Percentiles rank a stretch among this genome's conserved stretches.
Evolutionary conservation across 192 early-diverging fungal genomes (phyloP).

Genomic region (Diversispora epigaea): DNA sequence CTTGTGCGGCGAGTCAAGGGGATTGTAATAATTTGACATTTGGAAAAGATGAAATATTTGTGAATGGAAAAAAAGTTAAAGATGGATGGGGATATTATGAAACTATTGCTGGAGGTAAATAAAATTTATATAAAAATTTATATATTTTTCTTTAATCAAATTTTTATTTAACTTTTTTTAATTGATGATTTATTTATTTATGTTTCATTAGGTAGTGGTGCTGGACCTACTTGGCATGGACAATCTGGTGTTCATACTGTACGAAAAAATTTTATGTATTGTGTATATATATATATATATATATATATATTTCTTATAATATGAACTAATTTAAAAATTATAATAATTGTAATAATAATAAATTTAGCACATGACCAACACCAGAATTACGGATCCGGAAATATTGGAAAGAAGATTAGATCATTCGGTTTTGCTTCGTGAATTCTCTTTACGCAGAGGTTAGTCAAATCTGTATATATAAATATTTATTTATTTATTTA

Average conservation of each 20-base stretch:
- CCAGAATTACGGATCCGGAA: conserved; percentile 95
- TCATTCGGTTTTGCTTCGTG: conserved; percentile 77
- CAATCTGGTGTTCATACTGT: conserved; percentile 70
- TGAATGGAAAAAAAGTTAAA: conserved; percentile 49
- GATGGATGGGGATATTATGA: conserved; percentile 97
- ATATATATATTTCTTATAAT: too few relatives aligned
- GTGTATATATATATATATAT: too few relatives aligned
- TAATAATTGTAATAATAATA: background rate
- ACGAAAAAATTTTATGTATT: conserved; percentile 25
- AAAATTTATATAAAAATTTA: background rate
- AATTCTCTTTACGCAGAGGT: conserved; percentile 72
- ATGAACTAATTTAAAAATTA: background rate
- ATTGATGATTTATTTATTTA: background rate
- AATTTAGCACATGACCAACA: conserved; percentile 92
- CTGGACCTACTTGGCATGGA: conserved; percentile 88
- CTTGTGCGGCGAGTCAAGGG: conserved; percentile 89
- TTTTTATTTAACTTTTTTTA: background rate
- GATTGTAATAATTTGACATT: conserved; percentile 98
- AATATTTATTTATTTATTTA: background rate
- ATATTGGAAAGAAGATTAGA: conserved; percentile 85
- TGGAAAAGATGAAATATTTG: conserved; percentile 65
- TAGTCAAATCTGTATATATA: too few relatives aligned
- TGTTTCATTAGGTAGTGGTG: conserved; percentile 62
- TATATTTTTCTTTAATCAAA: background rate
- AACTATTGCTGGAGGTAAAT: conserved; percentile 76